Percentiles rank a stretch among this genome's conserved stretches.
Conservation (phyloP, 768 basidiomycete species). For the Daedaleopsis nitida region DNA sequence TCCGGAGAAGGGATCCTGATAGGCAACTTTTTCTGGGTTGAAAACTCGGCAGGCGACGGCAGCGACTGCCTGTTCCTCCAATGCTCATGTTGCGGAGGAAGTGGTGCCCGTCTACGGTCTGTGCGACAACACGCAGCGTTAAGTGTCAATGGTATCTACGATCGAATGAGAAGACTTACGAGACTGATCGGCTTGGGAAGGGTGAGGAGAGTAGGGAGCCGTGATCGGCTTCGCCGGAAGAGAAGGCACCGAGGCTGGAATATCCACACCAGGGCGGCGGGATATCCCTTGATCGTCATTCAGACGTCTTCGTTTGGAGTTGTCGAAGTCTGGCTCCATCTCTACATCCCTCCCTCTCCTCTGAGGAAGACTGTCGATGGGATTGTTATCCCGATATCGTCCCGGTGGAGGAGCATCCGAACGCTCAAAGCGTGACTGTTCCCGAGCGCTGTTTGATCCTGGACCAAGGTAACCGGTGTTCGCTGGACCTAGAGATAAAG, state of each 20-base stretch:
- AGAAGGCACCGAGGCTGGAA: conserved; percentile 5
- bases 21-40: conserved; percentile 9
- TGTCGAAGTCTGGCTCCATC: conserved; percentile 11
- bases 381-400: conserved; percentile 8
- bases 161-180: conserved; percentile 29
- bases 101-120: conserved; percentile 42
- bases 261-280: conserved; percentile 6
- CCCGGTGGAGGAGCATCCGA: neutral
- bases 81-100: conserved; percentile 46
- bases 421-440: conserved; percentile 5
- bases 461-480: neutral
- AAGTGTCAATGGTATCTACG: neutral
- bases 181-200: conserved; percentile 14
- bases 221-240: conserved; percentile 18
- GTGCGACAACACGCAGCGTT: conserved; percentile 23
- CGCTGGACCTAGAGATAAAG: conserved; percentile 22
- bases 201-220: conserved; percentile 2
- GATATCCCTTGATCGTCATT: conserved; percentile 17
- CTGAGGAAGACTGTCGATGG: conserved; percentile 15
- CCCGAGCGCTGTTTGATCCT: conserved; percentile 5
- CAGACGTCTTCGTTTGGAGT: conserved; percentile 27
- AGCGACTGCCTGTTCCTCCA: conserved; percentile 31
- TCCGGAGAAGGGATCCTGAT: neutral
- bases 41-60: conserved; percentile 8
- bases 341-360: conserved; percentile 25